Percentiles rank a stretch among this genome's conserved stretches.
Evolutionary conservation across 164 flowering plant species (phyloP).

Genomic region (Euptelea pleiosperma): DNA sequence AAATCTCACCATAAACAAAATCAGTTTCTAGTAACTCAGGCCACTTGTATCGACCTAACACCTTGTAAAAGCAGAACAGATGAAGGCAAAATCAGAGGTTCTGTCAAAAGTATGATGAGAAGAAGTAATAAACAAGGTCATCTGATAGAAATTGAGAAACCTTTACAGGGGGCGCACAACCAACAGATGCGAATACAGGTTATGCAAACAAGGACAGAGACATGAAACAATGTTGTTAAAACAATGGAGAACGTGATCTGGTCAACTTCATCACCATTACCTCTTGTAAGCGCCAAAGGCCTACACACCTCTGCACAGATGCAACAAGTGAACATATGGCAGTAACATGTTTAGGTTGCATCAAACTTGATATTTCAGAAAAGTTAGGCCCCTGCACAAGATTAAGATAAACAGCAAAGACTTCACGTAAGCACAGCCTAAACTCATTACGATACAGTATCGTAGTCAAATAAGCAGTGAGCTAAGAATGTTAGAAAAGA

Average conservation of each 20-base stretch:
- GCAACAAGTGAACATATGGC: conserved; percentile 71
- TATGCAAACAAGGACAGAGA: neutral
- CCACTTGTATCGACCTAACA: conserved; percentile 70
- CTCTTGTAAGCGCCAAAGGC: conserved; percentile 84
- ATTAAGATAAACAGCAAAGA: neutral
- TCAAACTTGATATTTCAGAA: conserved; percentile 41
- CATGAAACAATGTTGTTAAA: neutral
- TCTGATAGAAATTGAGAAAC: no score
- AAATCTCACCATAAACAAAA: conserved; percentile 62
- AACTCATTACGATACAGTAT: neutral
- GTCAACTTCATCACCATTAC: conserved; percentile 26
- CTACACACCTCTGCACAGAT: conserved; percentile 62
- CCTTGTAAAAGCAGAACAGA: conserved; percentile 28
- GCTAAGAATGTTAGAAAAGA: neutral
- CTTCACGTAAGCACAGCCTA: neutral
- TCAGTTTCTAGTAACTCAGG: conserved; percentile 74
- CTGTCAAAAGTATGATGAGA: neutral
- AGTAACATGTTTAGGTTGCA: conserved; percentile 43
- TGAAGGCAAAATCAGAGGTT: neutral
- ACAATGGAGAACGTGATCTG: neutral
- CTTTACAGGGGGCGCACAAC: no score
- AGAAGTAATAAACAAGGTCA: no score
- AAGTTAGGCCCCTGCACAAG: conserved; percentile 64
- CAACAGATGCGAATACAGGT: no score
- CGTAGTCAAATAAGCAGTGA: neutral